Conservation (phyloP, 805 yeast genomes). For the Wickerhamiella spandovensis region DNA sequence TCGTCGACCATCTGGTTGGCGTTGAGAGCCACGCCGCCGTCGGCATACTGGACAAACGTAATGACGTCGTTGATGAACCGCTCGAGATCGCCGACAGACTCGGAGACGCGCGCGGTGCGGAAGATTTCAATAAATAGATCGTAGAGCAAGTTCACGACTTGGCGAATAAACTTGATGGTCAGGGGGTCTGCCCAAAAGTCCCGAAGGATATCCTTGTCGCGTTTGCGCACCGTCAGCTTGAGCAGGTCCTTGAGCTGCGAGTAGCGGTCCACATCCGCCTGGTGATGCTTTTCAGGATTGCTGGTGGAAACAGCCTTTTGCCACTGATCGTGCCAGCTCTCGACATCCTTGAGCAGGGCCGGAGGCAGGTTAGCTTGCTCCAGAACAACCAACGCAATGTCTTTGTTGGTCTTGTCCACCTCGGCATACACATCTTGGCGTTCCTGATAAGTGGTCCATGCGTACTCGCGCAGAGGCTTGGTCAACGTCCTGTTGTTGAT, state of each 20-base stretch:
- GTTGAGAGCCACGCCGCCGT: conserved; percentile 36
- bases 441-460: conserved; percentile 14
- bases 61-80: conserved; percentile 57
- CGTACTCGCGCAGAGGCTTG: conserved; percentile 15
- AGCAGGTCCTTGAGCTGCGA: conserved; percentile 47
- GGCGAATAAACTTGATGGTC: conserved; percentile 59
- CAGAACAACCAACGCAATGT: conserved; percentile 13
- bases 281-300: conserved; percentile 14
- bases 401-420: conserved; percentile 14
- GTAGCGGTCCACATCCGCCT: conserved; percentile 31
- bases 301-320: conserved; percentile 21
- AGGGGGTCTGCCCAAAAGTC: conserved; percentile 79
- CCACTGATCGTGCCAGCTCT: conserved; percentile 26
- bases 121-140: conserved; percentile 61
- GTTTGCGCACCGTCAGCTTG: conserved; percentile 48
- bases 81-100: conserved; percentile 51
- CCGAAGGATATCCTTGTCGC: conserved; percentile 63
- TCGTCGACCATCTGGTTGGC: conserved; percentile 53
- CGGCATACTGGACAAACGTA: conserved; percentile 37
- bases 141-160: conserved; percentile 56
- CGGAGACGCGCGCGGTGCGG: conserved; percentile 50
- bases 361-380: conserved; percentile 9
- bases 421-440: conserved; percentile 21
- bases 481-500: conserved; percentile 21
- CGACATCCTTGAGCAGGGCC: conserved; percentile 11